Percentiles rank a stretch among this genome's conserved stretches.
Conservation (phyloP, 495 filamentous ascomycete genomes). For the Usnea hakonensis region DNA sequence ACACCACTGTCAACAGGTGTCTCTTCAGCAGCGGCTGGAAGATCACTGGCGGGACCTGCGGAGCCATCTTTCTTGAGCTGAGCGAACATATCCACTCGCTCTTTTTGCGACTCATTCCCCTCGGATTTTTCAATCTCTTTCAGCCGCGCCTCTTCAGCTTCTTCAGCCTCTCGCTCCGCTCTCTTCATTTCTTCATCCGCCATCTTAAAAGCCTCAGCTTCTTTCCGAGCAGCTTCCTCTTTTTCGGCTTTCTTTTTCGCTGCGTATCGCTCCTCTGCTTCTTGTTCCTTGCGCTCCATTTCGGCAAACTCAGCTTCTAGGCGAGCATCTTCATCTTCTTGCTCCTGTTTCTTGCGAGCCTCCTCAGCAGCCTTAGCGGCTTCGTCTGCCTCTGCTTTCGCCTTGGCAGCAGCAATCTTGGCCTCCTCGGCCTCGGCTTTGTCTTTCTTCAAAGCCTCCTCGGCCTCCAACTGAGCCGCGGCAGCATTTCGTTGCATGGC, state of each 20-base stretch:
- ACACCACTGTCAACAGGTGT: slow-evolving; percentile 49
- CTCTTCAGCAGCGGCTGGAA: slow-evolving; percentile 29
- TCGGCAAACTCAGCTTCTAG: slow-evolving; percentile 46
- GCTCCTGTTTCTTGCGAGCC: slow-evolving; percentile 34
- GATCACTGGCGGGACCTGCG: slow-evolving; percentile 36
- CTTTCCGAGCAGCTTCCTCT: slow-evolving; percentile 54
- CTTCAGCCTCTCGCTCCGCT: slow-evolving; percentile 51
- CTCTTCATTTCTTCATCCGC: slow-evolving; percentile 50
- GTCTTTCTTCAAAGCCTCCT: slow-evolving; percentile 40
- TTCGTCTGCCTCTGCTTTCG: slow-evolving; percentile 34
- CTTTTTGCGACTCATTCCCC: slow-evolving; percentile 35
- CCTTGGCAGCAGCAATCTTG: slow-evolving; percentile 28
- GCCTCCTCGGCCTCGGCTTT: slow-evolving; percentile 38
- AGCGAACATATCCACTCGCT: slow-evolving; percentile 44
- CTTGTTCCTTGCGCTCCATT: slow-evolving; percentile 52
- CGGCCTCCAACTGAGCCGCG: slow-evolving; percentile 42
- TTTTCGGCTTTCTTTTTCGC: slow-evolving; percentile 54
- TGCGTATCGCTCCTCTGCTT: slow-evolving; percentile 51
- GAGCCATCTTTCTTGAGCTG: slow-evolving; percentile 45
- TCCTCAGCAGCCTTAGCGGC: slow-evolving; percentile 33
- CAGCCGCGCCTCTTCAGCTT: slow-evolving; percentile 45
- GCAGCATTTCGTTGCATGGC: slow-evolving; percentile 28
- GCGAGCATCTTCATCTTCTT: slow-evolving; percentile 44
- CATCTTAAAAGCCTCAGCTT: slow-evolving; percentile 41
- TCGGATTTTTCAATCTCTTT: slow-evolving; percentile 39